Percentiles rank a stretch among this genome's conserved stretches.
Evolutionary conservation across 148 eudicot species (phyloP).

Genomic region (Vaccinium myrtillus): DNA sequence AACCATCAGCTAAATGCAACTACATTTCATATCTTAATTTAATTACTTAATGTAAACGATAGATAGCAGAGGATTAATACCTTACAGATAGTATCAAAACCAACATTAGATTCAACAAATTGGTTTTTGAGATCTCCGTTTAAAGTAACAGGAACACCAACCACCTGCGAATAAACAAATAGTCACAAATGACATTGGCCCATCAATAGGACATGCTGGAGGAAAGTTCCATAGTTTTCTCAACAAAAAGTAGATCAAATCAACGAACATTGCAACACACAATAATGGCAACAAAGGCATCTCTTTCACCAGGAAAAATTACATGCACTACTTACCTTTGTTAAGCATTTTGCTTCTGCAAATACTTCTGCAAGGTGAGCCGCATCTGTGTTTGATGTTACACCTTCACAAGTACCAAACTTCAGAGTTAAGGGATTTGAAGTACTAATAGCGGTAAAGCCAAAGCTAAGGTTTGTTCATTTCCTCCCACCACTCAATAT

Average conservation of each 20-base stretch:
- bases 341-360: slow-evolving; percentile 84
- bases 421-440: neutral
- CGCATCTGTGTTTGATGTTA: slow-evolving; percentile 98
- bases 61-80: slow-evolving; percentile 31
- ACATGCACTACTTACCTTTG: slow-evolving; percentile 55
- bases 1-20: neutral
- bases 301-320: slow-evolving; percentile 4
- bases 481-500: neutral
- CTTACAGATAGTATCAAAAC: slow-evolving; percentile 78
- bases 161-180: slow-evolving; percentile 56
- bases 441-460: neutral
- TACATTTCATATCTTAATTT: neutral
- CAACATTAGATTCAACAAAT: slow-evolving; percentile 59
- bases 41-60: neutral
- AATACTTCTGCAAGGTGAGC: slow-evolving; percentile 97
- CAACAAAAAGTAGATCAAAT: neutral
- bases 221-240: neutral
- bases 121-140: slow-evolving; percentile 65
- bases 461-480: neutral
- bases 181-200: slow-evolving; percentile 16
- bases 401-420: slow-evolving; percentile 51
- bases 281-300: neutral
- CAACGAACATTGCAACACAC: neutral
- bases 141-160: slow-evolving; percentile 93
- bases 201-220: neutral